Evolutionary conservation across 2,329 filamentous ascomycete species (phyloP).

Genomic region (Penicillium occitanis): DNA sequence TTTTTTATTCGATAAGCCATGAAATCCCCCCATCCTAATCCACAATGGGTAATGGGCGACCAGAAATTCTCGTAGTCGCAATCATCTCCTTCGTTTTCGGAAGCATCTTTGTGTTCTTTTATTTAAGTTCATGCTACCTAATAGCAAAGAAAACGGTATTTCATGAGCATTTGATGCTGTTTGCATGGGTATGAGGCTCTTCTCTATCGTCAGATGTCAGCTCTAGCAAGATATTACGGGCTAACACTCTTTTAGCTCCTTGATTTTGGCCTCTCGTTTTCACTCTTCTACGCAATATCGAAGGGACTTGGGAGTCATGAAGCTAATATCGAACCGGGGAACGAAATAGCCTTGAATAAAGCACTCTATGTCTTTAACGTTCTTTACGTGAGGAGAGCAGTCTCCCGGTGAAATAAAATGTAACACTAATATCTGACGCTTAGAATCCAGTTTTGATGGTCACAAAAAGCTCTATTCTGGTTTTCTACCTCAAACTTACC

Average conservation of each 20-base stretch:
- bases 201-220: too few species aligned
- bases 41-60: background rate
- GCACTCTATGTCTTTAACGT: background rate
- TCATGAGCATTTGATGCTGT: conserved; percentile 78
- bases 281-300: background rate
- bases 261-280: background rate
- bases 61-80: conserved; percentile 34
- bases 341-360: background rate
- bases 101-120: conserved; percentile 70
- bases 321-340: background rate
- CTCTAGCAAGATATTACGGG: background rate
- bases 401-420: conserved; percentile 8
- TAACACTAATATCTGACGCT: background rate
- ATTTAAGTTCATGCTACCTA: conserved; percentile 68
- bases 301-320: background rate
- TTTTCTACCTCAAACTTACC: conserved; percentile 84
- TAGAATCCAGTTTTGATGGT: conserved; percentile 87
- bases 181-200: conserved; percentile 64
- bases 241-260: background rate
- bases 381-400: conserved; percentile 46
- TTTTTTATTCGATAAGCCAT: background rate
- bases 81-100: conserved; percentile 59
- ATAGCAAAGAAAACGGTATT: conserved; percentile 70
- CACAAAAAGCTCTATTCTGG: conserved; percentile 83
- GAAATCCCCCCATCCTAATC: background rate